Evolutionary conservation across 768 basidiomycete genomes (phyloP).

Genomic region (Amanita brunnescens): DNA sequence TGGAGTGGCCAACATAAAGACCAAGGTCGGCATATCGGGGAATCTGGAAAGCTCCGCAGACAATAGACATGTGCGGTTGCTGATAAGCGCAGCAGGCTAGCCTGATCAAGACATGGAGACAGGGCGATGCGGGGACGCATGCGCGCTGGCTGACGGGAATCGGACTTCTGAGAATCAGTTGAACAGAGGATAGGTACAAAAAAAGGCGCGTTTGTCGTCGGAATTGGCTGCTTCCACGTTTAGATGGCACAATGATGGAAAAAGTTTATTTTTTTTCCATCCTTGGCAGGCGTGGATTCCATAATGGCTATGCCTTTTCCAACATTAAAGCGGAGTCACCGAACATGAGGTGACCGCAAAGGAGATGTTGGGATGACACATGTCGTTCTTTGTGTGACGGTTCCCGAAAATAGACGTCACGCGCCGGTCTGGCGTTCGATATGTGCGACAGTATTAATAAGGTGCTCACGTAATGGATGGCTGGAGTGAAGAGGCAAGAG

Average conservation of each 20-base stretch:
- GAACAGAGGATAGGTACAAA: not conserved
- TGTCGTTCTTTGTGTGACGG: not conserved
- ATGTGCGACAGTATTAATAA: no score
- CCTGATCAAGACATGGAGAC: not conserved
- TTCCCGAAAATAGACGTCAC: no score
- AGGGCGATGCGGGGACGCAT: not conserved
- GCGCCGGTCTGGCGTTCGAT: no score
- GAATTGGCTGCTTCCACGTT: not conserved
- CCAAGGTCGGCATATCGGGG: not conserved
- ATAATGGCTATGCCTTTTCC: not conserved
- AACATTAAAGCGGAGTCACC: not conserved
- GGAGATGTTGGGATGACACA: not conserved
- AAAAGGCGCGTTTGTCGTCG: not conserved
- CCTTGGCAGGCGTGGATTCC: not conserved
- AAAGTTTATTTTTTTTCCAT: not conserved
- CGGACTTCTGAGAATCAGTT: constrained; percentile 1
- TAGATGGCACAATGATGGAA: not conserved
- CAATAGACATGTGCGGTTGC: not conserved
- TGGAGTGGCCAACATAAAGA: not conserved
- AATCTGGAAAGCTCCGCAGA: not conserved
- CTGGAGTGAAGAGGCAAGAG: no score
- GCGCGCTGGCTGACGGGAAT: not conserved
- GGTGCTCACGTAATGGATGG: no score
- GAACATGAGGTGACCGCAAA: not conserved
- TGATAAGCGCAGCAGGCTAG: not conserved